Evolutionary conservation across 2,329 filamentous ascomycete genomes (phyloP).

Genomic region (Colletotrichum shisoi): DNA sequence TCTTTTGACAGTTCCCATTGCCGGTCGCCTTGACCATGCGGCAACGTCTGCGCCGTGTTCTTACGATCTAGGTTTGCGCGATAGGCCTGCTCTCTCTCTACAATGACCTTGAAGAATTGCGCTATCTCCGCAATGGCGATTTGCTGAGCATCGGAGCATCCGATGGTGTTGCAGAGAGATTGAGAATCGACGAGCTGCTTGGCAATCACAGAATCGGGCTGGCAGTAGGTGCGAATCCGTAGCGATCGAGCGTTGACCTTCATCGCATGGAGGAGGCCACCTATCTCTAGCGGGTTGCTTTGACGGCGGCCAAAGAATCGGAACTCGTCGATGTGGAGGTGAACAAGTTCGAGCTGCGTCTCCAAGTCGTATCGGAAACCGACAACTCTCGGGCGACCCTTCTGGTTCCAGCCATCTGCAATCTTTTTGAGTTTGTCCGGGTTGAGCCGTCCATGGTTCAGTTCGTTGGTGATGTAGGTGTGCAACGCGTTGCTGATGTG

Average conservation of each 20-base stretch:
- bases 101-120: slow-evolving; percentile 62
- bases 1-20: slow-evolving; percentile 29
- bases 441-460: slow-evolving; percentile 63
- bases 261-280: slow-evolving; percentile 61
- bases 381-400: slow-evolving; percentile 63
- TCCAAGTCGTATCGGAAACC: slow-evolving; percentile 68
- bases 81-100: slow-evolving; percentile 56
- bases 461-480: slow-evolving; percentile 60
- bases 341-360: slow-evolving; percentile 65
- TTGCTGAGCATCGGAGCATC: slow-evolving; percentile 55
- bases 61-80: slow-evolving; percentile 43
- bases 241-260: slow-evolving; percentile 61
- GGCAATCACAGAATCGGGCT: slow-evolving; percentile 65
- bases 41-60: slow-evolving; percentile 14
- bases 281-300: slow-evolving; percentile 53
- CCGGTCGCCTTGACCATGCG: slow-evolving; percentile 22
- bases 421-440: slow-evolving; percentile 61
- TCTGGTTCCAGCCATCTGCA: slow-evolving; percentile 60
- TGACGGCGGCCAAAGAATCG: slow-evolving; percentile 62
- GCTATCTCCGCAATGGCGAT: slow-evolving; percentile 59
- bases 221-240: slow-evolving; percentile 64
- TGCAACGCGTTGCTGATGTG: slow-evolving; percentile 61
- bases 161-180: slow-evolving; percentile 60
- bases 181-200: slow-evolving; percentile 66
- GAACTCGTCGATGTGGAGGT: slow-evolving; percentile 60